Base-by-base conservation (phyloP, 1,139 yeast species). In the Petasospora fabianii region DNA sequence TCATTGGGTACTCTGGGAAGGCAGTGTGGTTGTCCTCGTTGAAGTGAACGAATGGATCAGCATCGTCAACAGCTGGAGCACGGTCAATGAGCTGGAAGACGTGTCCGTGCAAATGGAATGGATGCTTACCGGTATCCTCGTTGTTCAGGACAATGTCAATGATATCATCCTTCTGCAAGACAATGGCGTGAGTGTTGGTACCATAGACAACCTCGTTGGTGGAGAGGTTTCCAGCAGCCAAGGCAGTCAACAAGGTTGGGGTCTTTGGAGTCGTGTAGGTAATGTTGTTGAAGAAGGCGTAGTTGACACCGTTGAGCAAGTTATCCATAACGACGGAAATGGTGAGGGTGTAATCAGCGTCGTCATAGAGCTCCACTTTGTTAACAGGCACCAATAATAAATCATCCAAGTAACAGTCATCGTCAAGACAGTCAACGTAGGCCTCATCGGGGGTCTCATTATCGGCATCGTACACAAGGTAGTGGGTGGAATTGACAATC, bases 71-170 rank as follows among this genome's bases (percentile, higher is more conserved):
- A 20, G 67, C 70, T 14, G 53, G 59, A 35, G 76, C 80, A 58
- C 88, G 73, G 34, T 69, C 71, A 47, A 84, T 57, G 32, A 82
- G 64, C 62, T 84, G 94, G 75, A 84, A 84, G 29, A 58, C 71
- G 58, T 84, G 94, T 2, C 95, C 95, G 63, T 84, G 95, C 55
- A 84, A 68, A 65, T 84, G 94, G 81, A 84, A 84, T n/a, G 95
- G 94, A 66, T 84, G 95, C 51, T 71, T 78, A 53, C 94, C 94
- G 6, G 84, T 73, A 59, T 84, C 94, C 50, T 63, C 64, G 59
- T 82, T 83, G 66, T 84, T 84, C 34, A 84, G 55, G 12, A 81
- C 78, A 48, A 84, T 71, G 51, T 84, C 87, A 16, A 84, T 66
- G 51, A 72, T 66, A 56, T 80, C 88, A 55, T 78, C 80, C 51